phyloP scores from a whole-genome alignment of 768 basidiomycete genomes.

The Filobasidium floriforme region DNA sequence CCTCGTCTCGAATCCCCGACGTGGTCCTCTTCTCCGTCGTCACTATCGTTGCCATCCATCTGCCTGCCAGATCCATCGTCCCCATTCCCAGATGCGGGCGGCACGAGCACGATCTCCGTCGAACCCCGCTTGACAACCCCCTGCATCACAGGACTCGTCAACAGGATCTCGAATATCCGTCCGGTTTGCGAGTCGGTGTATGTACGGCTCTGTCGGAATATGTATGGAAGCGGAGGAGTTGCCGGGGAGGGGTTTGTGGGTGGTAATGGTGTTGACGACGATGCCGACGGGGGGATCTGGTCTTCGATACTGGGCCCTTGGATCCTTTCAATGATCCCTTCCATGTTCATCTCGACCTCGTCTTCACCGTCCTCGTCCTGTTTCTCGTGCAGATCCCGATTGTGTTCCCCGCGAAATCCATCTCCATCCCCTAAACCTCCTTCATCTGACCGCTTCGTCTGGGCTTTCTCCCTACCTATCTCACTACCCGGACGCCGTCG shows the following conservation, averaged over 20 bases:
- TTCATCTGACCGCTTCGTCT: too few species aligned
- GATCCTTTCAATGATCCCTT: not conserved
- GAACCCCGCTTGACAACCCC: constrained; percentile 51
- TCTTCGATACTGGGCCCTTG: not conserved
- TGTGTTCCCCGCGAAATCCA: too few species aligned
- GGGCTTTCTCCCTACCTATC: too few species aligned
- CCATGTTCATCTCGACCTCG: not conserved
- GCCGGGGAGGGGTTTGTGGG: too few species aligned
- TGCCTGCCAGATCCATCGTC: not conserved
- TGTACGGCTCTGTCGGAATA: not conserved
- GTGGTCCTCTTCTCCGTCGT: not conserved
- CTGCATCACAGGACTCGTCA: constrained; percentile 67
- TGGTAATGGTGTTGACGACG: too few species aligned
- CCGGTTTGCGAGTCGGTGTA: not conserved
- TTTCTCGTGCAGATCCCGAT: too few species aligned
- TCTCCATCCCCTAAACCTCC: too few species aligned
- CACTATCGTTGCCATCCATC: not conserved
- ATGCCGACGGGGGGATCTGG: too few species aligned
- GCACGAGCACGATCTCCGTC: constrained; percentile 6
- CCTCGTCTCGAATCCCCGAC: constrained; percentile 4
- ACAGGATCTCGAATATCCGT: constrained; percentile 45
- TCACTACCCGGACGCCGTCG: too few species aligned
- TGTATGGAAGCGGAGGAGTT: too few species aligned
- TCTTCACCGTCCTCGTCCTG: not conserved
- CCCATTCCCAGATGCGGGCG: not conserved